Evolutionary conservation across 2,329 filamentous ascomycete species (phyloP).

Genomic region (Pseudopithomyces maydicus): DNA sequence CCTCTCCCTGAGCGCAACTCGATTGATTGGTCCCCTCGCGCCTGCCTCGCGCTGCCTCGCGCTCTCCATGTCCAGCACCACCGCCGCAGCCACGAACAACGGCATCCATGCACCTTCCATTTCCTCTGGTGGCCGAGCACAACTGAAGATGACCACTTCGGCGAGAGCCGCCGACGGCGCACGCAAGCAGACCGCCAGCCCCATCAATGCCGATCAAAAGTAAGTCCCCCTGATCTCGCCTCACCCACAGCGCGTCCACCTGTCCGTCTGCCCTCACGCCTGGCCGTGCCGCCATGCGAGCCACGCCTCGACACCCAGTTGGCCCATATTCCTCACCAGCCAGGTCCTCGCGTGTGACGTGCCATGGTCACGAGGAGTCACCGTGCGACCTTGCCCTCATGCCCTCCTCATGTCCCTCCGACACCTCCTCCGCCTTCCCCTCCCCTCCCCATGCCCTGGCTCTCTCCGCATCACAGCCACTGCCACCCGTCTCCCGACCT

Average conservation of each 20-base stretch:
- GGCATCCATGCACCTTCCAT: conserved; percentile 45
- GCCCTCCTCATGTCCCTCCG: conserved; percentile 15
- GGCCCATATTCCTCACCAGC: conserved; percentile 20
- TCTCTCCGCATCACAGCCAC: conserved; percentile 7
- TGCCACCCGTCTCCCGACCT: conserved; percentile 9
- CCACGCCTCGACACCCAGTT: conserved; percentile 28
- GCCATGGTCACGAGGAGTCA: conserved; percentile 42
- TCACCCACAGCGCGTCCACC: background rate
- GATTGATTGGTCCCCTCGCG: conserved; percentile 32
- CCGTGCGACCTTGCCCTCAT: conserved; percentile 31
- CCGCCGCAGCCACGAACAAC: conserved; percentile 34
- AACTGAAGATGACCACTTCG: conserved; percentile 56
- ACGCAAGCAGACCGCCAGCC: conserved; percentile 62
- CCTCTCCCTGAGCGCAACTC: conserved; percentile 15
- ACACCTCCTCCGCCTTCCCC: conserved; percentile 5
- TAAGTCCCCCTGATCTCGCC: conserved; percentile 43
- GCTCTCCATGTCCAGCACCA: conserved; percentile 38
- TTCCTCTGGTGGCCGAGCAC: conserved; percentile 46
- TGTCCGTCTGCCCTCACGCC: conserved; percentile 5
- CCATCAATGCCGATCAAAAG: conserved; percentile 60
- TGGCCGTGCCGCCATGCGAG: conserved; percentile 6
- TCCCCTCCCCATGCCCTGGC: conserved; percentile 10
- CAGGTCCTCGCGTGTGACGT: conserved; percentile 36
- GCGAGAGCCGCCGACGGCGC: conserved; percentile 58
- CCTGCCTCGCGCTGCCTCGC: conserved; percentile 19